Percentiles rank a stretch among this genome's conserved stretches.
These are phyloP conservation scores for Fusarium nodosum DNA, from an alignment of 2,329 filamentous ascomycete species.

Conservation along the genomic window DNA sequence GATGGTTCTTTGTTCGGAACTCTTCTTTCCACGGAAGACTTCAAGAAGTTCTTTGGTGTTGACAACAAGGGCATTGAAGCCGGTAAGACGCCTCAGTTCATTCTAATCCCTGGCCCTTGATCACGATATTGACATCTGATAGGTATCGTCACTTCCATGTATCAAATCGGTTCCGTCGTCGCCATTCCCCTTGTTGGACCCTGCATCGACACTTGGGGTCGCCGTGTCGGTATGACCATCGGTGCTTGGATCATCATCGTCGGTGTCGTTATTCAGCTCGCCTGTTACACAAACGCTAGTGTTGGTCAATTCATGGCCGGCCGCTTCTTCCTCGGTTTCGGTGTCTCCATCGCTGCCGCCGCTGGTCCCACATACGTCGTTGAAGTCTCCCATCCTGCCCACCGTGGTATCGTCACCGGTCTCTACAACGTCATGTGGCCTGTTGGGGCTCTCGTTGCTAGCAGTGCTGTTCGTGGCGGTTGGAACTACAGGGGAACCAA, in stretches of 20 bases:
- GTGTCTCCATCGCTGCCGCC: conserved; percentile 61
- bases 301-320: conserved; percentile 65
- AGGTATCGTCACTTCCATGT: conserved; percentile 57
- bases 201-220: conserved; percentile 62
- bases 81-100: conserved; percentile 22
- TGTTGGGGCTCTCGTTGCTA: conserved; percentile 63
- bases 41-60: conserved; percentile 62
- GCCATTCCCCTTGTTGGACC: conserved; percentile 65
- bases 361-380: conserved; percentile 64
- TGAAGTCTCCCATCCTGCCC: conserved; percentile 62
- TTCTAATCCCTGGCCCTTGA: too few species aligned
- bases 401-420: conserved; percentile 67
- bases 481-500: conserved; percentile 49
- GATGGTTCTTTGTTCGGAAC: conserved; percentile 67
- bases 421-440: conserved; percentile 65
- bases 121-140: neutral
- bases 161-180: conserved; percentile 64
- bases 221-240: conserved; percentile 62
- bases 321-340: conserved; percentile 72
- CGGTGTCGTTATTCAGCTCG: conserved; percentile 61
- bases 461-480: conserved; percentile 60
- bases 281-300: conserved; percentile 49
- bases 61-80: conserved; percentile 45
- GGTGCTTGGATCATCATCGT: conserved; percentile 61
- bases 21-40: conserved; percentile 62